Evolutionary conservation across 805 yeast species (phyloP).

Genomic region (Lipomyces yamanashiensis): DNA sequence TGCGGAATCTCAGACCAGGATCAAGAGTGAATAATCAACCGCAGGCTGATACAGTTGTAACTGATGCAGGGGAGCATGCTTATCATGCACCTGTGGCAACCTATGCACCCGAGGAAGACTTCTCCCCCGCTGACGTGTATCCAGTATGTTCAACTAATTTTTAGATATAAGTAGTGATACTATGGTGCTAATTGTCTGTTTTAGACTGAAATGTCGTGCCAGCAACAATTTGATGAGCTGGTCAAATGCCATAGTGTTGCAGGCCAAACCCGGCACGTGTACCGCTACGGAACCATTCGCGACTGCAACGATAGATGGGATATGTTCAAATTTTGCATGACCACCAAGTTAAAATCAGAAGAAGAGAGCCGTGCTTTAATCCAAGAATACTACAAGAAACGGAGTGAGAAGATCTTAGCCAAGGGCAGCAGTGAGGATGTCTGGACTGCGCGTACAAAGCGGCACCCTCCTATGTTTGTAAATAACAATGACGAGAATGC

Average conservation of each 20-base stretch:
- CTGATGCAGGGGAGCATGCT: not conserved
- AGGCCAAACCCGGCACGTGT: slow-evolving; percentile 83
- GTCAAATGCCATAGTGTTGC: slow-evolving; percentile 87
- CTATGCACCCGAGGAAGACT: slow-evolving; percentile 3
- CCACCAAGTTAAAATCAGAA: slow-evolving; percentile 60
- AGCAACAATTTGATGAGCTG: slow-evolving; percentile 85
- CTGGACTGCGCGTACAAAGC: slow-evolving; percentile 56
- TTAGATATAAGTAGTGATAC: not conserved
- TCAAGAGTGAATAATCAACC: not conserved
- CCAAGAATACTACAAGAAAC: slow-evolving; percentile 70
- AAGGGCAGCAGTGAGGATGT: slow-evolving; percentile 82
- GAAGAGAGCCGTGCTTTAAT: slow-evolving; percentile 56
- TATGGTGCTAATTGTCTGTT: not conserved
- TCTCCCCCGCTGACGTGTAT: slow-evolving; percentile 23
- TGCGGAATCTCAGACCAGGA: slow-evolving; percentile 1
- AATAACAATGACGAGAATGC: not conserved
- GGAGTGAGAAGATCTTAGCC: slow-evolving; percentile 59
- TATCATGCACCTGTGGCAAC: not conserved
- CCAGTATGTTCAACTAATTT: slow-evolving; percentile 18
- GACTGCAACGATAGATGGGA: slow-evolving; percentile 71
- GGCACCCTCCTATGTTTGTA: slow-evolving; percentile 19
- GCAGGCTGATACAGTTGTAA: not conserved
- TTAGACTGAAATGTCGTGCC: slow-evolving; percentile 63
- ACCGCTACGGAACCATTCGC: slow-evolving; percentile 78
- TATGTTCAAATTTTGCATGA: slow-evolving; percentile 80